Percentiles rank a stretch among this genome's conserved stretches.
These are phyloP conservation scores for Sesbania bispinosa DNA, from an alignment of 306 rosid species.

Conservation along the genomic window DNA sequence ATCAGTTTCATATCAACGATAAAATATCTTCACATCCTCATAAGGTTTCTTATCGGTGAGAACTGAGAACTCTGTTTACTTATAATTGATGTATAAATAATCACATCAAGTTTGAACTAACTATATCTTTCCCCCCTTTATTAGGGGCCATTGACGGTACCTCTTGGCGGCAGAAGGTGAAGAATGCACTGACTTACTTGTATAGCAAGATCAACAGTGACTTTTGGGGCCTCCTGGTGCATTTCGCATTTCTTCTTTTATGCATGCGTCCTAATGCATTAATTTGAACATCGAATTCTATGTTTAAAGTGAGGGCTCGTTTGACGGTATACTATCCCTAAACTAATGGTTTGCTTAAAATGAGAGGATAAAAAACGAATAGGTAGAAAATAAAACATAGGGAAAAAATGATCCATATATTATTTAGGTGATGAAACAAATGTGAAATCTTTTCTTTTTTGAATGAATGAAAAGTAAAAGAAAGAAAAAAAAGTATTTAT, in stretches of 20 bases:
- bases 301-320: neutral
- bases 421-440: too few relatives aligned
- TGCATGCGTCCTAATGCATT: constrained; percentile 14
- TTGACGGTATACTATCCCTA: neutral
- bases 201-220: constrained; percentile 25
- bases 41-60: constrained; percentile 59
- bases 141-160: constrained; percentile 16
- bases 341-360: too few relatives aligned
- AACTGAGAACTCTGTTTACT: constrained; percentile 10
- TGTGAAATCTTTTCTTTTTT: too few relatives aligned
- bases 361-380: too few relatives aligned
- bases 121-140: neutral
- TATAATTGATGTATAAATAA: neutral
- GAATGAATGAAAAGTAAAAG: too few relatives aligned
- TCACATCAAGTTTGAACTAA: constrained; percentile 18
- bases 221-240: constrained; percentile 22
- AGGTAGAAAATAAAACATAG: too few relatives aligned
- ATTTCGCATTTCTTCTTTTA: constrained; percentile 28
- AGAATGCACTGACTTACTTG: constrained; percentile 16
- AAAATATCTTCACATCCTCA: constrained; percentile 44
- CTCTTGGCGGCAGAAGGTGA: constrained; percentile 32
- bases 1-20: constrained; percentile 47
- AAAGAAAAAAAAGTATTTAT: too few relatives aligned
- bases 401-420: too few relatives aligned
- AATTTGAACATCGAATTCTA: neutral